Evolutionary conservation across 257 asterid genomes (phyloP).

Genomic region (Leptodermis oblonga): DNA sequence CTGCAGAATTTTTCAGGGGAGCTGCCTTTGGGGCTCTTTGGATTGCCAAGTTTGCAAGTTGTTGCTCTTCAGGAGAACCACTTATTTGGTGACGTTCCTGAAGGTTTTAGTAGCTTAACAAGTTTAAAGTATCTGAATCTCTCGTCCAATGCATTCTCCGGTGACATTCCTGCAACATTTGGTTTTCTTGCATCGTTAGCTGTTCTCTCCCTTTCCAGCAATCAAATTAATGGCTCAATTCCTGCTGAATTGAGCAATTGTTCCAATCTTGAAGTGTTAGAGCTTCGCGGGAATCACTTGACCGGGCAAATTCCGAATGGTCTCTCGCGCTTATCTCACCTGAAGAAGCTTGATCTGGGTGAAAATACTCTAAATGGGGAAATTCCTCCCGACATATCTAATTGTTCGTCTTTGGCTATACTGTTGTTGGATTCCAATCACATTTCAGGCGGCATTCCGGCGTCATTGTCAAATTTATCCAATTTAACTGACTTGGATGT

Average conservation of each 20-base stretch:
- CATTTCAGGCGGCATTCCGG: conserved; percentile 57
- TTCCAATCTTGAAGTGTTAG: conserved; percentile 48
- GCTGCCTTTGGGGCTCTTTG: conserved; percentile 67
- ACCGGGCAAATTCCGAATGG: conserved; percentile 47
- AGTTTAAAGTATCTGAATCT: conserved; percentile 60
- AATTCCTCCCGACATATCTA: conserved; percentile 53
- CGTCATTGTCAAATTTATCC: conserved; percentile 37
- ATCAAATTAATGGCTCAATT: conserved; percentile 44
- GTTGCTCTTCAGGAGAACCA: conserved; percentile 61
- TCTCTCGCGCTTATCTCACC: conserved; percentile 41
- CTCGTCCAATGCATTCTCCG: conserved; percentile 55
- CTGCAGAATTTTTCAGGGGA: conserved; percentile 71
- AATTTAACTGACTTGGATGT: conserved; percentile 41
- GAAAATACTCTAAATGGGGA: conserved; percentile 47
- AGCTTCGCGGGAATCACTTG: conserved; percentile 44
- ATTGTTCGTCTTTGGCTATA: conserved; percentile 47
- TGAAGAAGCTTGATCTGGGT: conserved; percentile 69
- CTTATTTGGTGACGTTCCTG: conserved; percentile 63
- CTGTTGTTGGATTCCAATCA: conserved; percentile 57
- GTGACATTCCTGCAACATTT: conserved; percentile 57
- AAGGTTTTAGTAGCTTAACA: conserved; percentile 82
- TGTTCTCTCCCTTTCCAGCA: conserved; percentile 48
- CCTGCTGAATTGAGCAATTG: conserved; percentile 65
- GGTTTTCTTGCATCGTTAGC: conserved; percentile 59
- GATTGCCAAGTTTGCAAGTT: conserved; percentile 58